A percentile compares a stretch with the other conserved stretches of the same genome.
Evolutionary conservation across 2,329 filamentous ascomycete genomes (phyloP).

Genomic region (Colletotrichum zoysiae): DNA sequence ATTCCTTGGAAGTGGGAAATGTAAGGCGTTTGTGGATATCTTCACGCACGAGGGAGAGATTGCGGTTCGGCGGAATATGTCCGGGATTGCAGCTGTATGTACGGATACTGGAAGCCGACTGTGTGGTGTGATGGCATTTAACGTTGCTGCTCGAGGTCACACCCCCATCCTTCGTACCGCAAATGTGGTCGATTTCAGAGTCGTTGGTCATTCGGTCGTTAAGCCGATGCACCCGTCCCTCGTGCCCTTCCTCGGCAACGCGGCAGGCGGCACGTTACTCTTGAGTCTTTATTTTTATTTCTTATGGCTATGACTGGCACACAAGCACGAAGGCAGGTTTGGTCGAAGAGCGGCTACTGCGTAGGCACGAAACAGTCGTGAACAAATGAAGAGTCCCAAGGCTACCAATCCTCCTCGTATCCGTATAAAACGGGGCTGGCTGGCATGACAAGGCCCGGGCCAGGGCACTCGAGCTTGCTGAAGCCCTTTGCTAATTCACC

Average conservation of each 20-base stretch:
- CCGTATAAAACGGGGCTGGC: constrained; percentile 38
- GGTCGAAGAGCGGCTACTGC: not conserved
- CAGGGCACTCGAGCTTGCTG: constrained; percentile 1
- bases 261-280: constrained; percentile 8
- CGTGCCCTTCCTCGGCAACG: constrained; percentile 16
- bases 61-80: not conserved
- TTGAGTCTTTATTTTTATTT: not conserved
- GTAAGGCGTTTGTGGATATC: not conserved
- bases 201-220: constrained; percentile 18
- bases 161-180: constrained; percentile 9
- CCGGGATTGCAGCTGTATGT: not conserved
- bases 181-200: not conserved
- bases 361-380: constrained; percentile 11
- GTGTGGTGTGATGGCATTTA: constrained; percentile 27
- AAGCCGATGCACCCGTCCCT: constrained; percentile 16
- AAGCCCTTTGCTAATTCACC: constrained; percentile 6
- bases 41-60: not conserved
- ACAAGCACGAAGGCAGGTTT: not conserved
- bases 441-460: constrained; percentile 17
- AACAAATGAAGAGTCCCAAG: constrained; percentile 32
- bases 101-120: constrained; percentile 18
- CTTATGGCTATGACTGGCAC: not conserved
- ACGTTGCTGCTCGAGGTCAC: constrained; percentile 11
- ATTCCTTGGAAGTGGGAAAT: constrained; percentile 36
- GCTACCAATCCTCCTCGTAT: constrained; percentile 32